Evolutionary conservation across 345 rosid species (phyloP), one percentile per base, ranked within the genome.

Genomic region (Jatropha curcas): DNA sequence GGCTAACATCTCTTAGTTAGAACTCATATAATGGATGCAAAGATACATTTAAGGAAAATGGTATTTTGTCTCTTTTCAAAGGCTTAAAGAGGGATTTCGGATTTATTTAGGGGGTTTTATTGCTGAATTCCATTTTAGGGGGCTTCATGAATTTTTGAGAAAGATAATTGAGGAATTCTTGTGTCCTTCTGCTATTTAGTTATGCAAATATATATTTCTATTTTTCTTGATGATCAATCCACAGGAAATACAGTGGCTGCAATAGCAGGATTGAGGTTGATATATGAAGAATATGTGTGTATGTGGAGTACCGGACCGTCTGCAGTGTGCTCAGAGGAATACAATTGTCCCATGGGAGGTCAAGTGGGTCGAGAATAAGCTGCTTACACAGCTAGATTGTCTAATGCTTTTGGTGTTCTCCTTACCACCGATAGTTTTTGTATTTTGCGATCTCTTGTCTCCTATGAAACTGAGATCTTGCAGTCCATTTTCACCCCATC

Each of bases 221-320:
- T 13, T 5, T 53, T 58, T 46, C 25, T 7, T 74, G 20, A 6
- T 2, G 20, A 7, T 34, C 58, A 56, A 67, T 64, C n/a, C 78
- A 67, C 86, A 92, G 98, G 93, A n/a, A 80, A 84, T 82, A 48
- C 98, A 92, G 37, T 94, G 97, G 97, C 93, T 94, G 65, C 90
- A 84, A n/a, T 58, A 92, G 98, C 85, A 92, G 89, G 82, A 74
- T 92, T 78, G 92, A 94, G 51, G 74, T 90, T 50, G 71, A 73
- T 75, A 68, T 94, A 94, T 60, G 97, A 94, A 84, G 98, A 94
- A 75, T 92, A 92, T 67, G 86, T 89, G 75, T 88, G 96, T 53
- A 86, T 77, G n/a, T n/a, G 16, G 97, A 88, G 84, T 94, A 94
- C 71, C 89, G 93, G 3, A n/a, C n/a, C n/a, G n/a, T 94, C 98